Conservation (phyloP, 2,329 filamentous ascomycete genomes). For the Cladobotryum mycophilum region DNA sequence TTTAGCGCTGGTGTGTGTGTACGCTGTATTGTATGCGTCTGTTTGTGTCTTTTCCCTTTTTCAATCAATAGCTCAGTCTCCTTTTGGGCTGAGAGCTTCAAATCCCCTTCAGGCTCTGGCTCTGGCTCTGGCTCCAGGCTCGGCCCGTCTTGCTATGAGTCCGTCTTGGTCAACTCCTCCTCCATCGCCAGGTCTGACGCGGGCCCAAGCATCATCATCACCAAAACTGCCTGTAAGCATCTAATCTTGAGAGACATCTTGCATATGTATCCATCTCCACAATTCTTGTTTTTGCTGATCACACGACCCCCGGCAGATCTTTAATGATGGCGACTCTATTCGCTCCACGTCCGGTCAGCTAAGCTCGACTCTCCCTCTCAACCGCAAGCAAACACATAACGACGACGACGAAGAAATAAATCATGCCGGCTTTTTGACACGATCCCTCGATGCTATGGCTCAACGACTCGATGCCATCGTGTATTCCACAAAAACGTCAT, state of each 20-base stretch:
- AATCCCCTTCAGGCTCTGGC: too few species aligned
- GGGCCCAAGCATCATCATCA: not conserved
- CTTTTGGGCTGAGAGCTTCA: too few species aligned
- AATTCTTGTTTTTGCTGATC: too few species aligned
- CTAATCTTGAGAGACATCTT: not conserved
- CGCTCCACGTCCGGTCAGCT: too few species aligned
- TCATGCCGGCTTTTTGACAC: slow-evolving; percentile 4
- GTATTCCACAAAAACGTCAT: slow-evolving; percentile 1
- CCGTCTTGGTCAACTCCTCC: not conserved
- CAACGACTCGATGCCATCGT: slow-evolving; percentile 5
- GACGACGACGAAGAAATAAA: not conserved
- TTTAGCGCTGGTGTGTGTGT: too few species aligned
- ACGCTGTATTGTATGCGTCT: too few species aligned
- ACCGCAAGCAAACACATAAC: too few species aligned
- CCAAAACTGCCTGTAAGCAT: not conserved
- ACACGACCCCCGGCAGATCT: too few species aligned
- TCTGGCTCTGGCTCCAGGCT: not conserved
- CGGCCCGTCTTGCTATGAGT: not conserved
- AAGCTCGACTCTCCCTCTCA: too few species aligned
- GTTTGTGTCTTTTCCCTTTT: too few species aligned
- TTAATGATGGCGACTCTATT: too few species aligned
- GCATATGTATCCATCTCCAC: not conserved
- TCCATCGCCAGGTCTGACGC: not conserved
- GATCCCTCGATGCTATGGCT: slow-evolving; percentile 1
- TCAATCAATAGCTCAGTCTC: too few species aligned